Percentiles rank a stretch among this genome's conserved stretches.
These are phyloP conservation scores for Pseudopyricularia javanii DNA, from an alignment of 2,329 filamentous ascomycete species.

Conservation along the genomic window DNA sequence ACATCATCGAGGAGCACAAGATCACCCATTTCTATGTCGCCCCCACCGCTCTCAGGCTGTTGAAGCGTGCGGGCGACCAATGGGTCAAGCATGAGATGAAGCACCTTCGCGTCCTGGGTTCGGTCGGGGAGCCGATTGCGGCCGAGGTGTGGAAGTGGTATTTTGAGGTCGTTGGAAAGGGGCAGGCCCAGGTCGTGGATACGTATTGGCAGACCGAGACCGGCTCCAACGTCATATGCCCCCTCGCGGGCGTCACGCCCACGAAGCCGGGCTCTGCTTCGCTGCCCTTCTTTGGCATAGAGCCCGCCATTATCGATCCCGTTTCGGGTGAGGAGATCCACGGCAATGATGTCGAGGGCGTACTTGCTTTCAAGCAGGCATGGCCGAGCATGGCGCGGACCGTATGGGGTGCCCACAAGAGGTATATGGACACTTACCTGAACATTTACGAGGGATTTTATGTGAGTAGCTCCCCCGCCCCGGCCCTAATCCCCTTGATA, in stretches of 20 bases:
- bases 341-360: constrained; percentile 95
- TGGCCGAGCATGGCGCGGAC: constrained; percentile 99
- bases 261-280: constrained; percentile 96
- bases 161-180: constrained; percentile 86
- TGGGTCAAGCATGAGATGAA: constrained; percentile 86
- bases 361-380: constrained; percentile 90
- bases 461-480: constrained; percentile 40
- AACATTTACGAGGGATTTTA: constrained; percentile 98
- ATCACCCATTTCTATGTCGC: constrained; percentile 98
- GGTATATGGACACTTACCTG: constrained; percentile 97
- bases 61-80: constrained; percentile 92
- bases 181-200: constrained; percentile 90
- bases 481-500: too few relatives aligned
- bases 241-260: constrained; percentile 82
- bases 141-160: constrained; percentile 99
- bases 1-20: constrained; percentile 88
- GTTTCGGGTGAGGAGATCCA: constrained; percentile 86
- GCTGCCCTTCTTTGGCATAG: constrained; percentile 95
- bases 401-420: constrained; percentile 93
- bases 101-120: constrained; percentile 78
- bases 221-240: constrained; percentile 89
- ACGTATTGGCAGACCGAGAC: constrained; percentile 99
- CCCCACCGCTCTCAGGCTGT: constrained; percentile 78
- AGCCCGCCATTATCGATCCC: constrained; percentile 94
- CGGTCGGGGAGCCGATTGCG: constrained; percentile 94